Evolutionary conservation across 768 basidiomycete genomes (phyloP), one percentile per base, ranked within the genome.

Genomic region (Suillus decipiens): DNA sequence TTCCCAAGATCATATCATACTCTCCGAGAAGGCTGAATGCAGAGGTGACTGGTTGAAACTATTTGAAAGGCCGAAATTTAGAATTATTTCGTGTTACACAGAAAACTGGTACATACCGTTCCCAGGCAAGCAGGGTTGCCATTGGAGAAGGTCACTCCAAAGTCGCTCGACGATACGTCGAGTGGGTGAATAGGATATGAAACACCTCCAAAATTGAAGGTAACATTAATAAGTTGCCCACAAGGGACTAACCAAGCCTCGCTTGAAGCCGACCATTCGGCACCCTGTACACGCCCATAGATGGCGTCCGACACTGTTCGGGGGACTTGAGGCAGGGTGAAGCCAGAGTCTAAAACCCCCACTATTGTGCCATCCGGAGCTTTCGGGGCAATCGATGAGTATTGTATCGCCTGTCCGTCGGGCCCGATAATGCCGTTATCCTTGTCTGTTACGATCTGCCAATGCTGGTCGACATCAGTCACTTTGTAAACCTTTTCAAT

Each of bases 41-140:
- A 4, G 86, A 84, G 15, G 90, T 90, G 66, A 92, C 90, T 2
- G 91, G 92, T 80, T 93, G 92, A 81, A 91, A 93, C 85, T 91
- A 67, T 42, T 15, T 36, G 62, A 14, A 34, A 28, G 22, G 28
- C 12, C 5, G 17, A 41, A 2, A 28, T n/a, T 73, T 54, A 71
- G 63, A 8, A 22, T 39, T 8, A 36, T 33, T 50, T 34, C 36
- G 0, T 19, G 53, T 63, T 36, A 28, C 37, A 45, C 12, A 28
- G 5, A 8, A 28, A 28, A 34, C 31, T 51, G 47, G 33, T 36
- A 81, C 88, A 71, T 71, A 91, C 89, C 58, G 88, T 78, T 17
- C 91, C 90, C 61, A 88, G 79, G 72, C 90, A 93, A 1, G 84
- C 81, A 60, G 81, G 73, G 65, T 78, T 81, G 47, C 90, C 89